Evolutionary conservation across 768 basidiomycete genomes (phyloP).

Genomic region (Hericium alpestre): DNA sequence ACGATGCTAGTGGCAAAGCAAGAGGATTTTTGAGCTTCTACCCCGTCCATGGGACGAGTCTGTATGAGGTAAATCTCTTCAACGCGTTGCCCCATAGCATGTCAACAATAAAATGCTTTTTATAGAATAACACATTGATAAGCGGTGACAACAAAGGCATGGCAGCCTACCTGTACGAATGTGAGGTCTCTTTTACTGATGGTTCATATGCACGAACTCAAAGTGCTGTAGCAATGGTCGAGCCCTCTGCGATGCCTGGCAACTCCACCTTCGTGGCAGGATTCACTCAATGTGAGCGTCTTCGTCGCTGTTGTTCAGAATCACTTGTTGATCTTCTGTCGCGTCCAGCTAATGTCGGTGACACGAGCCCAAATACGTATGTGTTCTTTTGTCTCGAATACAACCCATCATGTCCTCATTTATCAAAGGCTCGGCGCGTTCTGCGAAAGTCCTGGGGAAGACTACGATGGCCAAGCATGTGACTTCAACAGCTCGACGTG

Average conservation of each 20-base stretch:
- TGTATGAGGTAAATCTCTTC: conserved; percentile 47
- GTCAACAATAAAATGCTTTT: not conserved
- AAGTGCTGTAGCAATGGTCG: conserved; percentile 37
- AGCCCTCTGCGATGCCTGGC: conserved; percentile 59
- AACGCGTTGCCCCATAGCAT: not conserved
- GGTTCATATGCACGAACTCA: not conserved
- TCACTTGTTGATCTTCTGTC: conserved; percentile 3
- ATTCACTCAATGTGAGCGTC: conserved; percentile 54
- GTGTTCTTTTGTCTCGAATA: conserved; percentile 16
- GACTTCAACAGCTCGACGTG: conserved; percentile 68
- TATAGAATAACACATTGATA: conserved; percentile 71
- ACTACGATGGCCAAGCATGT: conserved; percentile 56
- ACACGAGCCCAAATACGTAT: conserved; percentile 72
- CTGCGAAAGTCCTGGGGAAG: conserved; percentile 67
- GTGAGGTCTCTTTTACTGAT: conserved; percentile 24
- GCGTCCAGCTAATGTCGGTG: conserved; percentile 62
- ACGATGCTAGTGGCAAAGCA: conserved; percentile 44
- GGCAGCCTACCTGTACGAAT: conserved; percentile 72
- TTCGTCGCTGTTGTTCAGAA: not conserved
- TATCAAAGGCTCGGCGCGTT: conserved; percentile 49
- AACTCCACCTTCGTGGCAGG: conserved; percentile 63
- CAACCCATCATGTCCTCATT: not conserved
- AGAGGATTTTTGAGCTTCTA: conserved; percentile 67
- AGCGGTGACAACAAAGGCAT: conserved; percentile 81
- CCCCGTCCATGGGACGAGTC: conserved; percentile 69